Evolutionary conservation across 305 asterid species (phyloP), one percentile per base, ranked within the genome.

Genomic region (Fraxinus floribunda): DNA sequence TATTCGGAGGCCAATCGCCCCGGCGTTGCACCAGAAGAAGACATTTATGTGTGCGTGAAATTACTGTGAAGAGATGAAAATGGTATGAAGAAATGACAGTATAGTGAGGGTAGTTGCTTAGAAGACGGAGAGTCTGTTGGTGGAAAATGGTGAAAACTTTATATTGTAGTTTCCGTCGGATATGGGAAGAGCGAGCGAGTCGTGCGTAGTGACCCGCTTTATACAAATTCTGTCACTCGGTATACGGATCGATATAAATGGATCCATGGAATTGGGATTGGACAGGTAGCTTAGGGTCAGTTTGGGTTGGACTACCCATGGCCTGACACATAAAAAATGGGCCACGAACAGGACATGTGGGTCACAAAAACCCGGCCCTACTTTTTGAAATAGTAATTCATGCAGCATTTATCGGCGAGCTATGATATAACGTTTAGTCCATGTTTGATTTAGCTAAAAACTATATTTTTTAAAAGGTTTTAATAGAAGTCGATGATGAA

Each of bases 1-100:
- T 88, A 86, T 5, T 79, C 85, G 15, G 89, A 73, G 22, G 84
- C 86, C 16, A 72, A 80, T 41, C 90, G 89, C 81, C 87, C 90
- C 20, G 89, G 89, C 75, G 83, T 78, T 68, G 85, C 81, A 79
- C 86, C 85, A 62, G 81, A 82, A 44, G 79, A 81, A 24, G 81
- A 79, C 88, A 82, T 87, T 30, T 70, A 64, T 60, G 81, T 30
- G 34, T 39, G 32, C 8, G 62, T 75, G 62, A 18, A 26, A 10
- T 75, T 41, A 75, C 78, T 20, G 75, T 13, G 18, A 68, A 68
- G 38, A 68, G 75, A 68, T 29, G 32, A 68, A 29, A 68, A 68
- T 64, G 73, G 15, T 64, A 26, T 24, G 35, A 64, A 24, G 35
- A 64, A 22, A 64, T 68, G 75, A 32, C 18, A 13, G 75, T 68